Conservation (phyloP, 768 basidiomycete species). For the Piloderma croceum region DNA sequence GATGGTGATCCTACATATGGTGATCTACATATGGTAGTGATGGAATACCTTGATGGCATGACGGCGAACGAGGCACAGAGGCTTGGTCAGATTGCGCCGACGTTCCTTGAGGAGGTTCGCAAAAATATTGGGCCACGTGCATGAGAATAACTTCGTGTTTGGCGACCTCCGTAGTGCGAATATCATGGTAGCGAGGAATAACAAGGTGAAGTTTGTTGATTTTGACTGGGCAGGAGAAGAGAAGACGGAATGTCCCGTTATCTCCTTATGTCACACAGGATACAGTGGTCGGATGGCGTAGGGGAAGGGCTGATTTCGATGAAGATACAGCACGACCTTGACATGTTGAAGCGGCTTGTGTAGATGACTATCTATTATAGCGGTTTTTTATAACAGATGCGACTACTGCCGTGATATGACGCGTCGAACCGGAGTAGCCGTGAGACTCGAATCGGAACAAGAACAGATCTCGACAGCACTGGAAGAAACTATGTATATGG, state of each 20-base stretch:
- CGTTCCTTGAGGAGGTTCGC: too few species aligned
- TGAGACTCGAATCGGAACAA: too few species aligned
- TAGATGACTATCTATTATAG: too few species aligned
- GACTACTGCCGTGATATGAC: too few species aligned
- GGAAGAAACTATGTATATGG: too few species aligned
- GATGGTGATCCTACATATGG: too few species aligned
- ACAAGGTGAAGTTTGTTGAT: background rate
- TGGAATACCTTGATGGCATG: background rate
- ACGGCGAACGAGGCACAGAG: too few species aligned
- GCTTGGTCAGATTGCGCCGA: too few species aligned
- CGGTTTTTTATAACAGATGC: too few species aligned
- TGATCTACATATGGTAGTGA: background rate
- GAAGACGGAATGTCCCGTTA: constrained; percentile 14
- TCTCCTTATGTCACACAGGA: constrained; percentile 5
- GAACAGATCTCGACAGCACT: too few species aligned
- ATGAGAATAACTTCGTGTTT: background rate
- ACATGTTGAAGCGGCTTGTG: constrained; percentile 1
- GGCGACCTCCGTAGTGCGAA: background rate
- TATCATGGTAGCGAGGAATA: background rate
- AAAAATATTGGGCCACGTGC: too few species aligned
- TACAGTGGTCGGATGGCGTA: background rate
- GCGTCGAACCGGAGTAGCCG: too few species aligned
- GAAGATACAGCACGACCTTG: background rate
- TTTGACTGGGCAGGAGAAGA: constrained; percentile 13
- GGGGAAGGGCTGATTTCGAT: constrained; percentile 1